Conservation (phyloP, 768 basidiomycete species). For the Clavulina sp. region DNA sequence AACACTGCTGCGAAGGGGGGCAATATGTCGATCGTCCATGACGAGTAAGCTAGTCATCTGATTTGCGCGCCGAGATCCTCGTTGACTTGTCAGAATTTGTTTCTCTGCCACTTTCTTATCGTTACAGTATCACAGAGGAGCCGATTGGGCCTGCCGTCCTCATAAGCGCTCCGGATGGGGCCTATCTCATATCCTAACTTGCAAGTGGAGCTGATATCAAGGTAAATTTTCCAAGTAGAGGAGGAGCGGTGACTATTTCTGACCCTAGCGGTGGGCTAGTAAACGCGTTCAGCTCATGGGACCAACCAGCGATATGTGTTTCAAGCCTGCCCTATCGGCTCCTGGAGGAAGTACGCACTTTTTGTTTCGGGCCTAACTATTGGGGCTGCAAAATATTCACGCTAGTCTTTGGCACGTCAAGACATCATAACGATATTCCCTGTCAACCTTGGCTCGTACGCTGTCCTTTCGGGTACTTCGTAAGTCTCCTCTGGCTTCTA, state of each 20-base stretch:
- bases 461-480: constrained; percentile 9
- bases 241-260: neutral
- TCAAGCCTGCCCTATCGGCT: constrained; percentile 17
- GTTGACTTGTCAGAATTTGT: no score
- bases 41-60: constrained; percentile 3
- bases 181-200: neutral
- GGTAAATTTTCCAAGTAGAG: neutral
- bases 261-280: constrained; percentile 15
- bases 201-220: neutral
- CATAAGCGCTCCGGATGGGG: neutral
- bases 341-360: constrained; percentile 12
- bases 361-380: neutral
- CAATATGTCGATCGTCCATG: constrained; percentile 9
- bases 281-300: constrained; percentile 17
- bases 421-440: constrained; percentile 13
- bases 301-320: constrained; percentile 20
- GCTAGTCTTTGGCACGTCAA: neutral
- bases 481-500: neutral
- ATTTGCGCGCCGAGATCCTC: neutral
- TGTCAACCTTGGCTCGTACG: constrained; percentile 6
- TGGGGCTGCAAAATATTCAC: neutral
- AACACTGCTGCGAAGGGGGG: constrained; percentile 14
- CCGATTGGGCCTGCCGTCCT: neutral
- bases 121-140: no score
- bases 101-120: no score